A percentile compares a stretch with the other conserved stretches of the same genome.
Evolutionary conservation across 2,329 filamentous ascomycete species (phyloP).

Genomic region (Colletotrichum trifolii): DNA sequence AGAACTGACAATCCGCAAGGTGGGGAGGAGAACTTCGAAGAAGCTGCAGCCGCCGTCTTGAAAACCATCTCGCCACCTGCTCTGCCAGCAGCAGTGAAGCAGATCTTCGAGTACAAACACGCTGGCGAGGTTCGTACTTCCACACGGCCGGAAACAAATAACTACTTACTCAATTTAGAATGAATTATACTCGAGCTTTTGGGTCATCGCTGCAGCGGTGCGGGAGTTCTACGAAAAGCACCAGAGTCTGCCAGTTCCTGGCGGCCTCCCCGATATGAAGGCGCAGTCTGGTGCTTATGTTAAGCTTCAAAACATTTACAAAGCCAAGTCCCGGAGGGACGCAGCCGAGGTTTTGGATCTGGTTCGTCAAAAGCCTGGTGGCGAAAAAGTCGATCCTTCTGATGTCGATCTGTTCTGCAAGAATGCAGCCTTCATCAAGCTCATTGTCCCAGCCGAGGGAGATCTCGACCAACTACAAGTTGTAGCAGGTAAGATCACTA

Average conservation of each 20-base stretch:
- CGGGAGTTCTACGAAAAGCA: conserved; percentile 80
- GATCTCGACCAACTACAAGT: conserved; percentile 61
- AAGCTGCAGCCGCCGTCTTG: conserved; percentile 87
- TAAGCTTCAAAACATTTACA: conserved; percentile 91
- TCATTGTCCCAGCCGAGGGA: conserved; percentile 71
- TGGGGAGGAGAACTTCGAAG: conserved; percentile 96
- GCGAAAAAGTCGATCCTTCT: conserved; percentile 68
- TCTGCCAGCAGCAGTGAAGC: conserved; percentile 75
- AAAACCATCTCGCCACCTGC: conserved; percentile 81
- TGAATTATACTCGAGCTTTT: conserved; percentile 75
- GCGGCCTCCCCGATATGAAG: conserved; percentile 96
- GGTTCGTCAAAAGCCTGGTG: conserved; percentile 65
- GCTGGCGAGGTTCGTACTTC: conserved; percentile 62
- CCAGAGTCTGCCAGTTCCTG: conserved; percentile 81
- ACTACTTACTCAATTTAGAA: conserved; percentile 44
- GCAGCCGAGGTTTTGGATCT: conserved; percentile 76
- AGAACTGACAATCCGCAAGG: conserved; percentile 82
- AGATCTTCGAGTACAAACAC: conserved; percentile 79
- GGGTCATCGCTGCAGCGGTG: conserved; percentile 87
- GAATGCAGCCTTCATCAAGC: conserved; percentile 91
- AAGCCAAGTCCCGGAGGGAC: conserved; percentile 84
- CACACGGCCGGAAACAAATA: conserved; percentile 45
- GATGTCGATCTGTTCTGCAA: conserved; percentile 96
- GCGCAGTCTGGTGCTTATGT: conserved; percentile 92
- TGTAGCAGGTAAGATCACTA: conserved; percentile 61